Evolutionary conservation across 164 flowering plant species (phyloP), one percentile per base, ranked within the genome.

Genomic region (Kingdonia uniflora): DNA sequence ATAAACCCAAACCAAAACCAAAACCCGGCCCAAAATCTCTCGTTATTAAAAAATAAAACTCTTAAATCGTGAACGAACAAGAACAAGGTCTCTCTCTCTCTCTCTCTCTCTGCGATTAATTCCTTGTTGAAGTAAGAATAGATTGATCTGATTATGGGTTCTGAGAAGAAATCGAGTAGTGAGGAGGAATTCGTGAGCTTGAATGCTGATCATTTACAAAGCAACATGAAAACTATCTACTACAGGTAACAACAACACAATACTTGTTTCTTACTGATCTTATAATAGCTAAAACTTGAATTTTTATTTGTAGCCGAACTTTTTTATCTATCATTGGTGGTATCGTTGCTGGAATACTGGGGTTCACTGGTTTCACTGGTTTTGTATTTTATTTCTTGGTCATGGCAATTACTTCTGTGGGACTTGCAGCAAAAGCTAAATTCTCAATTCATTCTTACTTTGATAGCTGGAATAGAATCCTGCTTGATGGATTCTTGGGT

Each of bases 311-410:
- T 83, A 94, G 99, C 73, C 99, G 97, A 19, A 94, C 99, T 24
- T 94, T 94, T 71, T 64, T 94, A 74, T 87, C 99, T 22, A 89
- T 94, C 60, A 85, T 94, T 58, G 96, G 84, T 61, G 99, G 99
- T 44, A 90, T 89, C 38, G 68, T 86, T 64, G 97, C 97, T 54
- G 99, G 99, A 63, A 83, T 94, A 57, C 54, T 80, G 59, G 99
- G 99, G 49, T 74, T 87, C 60, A 89, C 90, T 23, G 74, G 96
- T 62, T 63, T 81, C 58, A 72, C 70, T 61, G 99, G 97, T 24
- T 94, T 94, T 67, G 46, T 94, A 50, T 73, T 89, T 47, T 89
- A 94, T 66, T 82, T 87, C 46, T 57, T 85, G 39, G 64, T 94
- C 57, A 94, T 94, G 99, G 92, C 85, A 53, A 67, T 85, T 42